Evolutionary conservation across 495 filamentous ascomycete genomes (phyloP).

Genomic region (Talaromyces borbonicus): DNA sequence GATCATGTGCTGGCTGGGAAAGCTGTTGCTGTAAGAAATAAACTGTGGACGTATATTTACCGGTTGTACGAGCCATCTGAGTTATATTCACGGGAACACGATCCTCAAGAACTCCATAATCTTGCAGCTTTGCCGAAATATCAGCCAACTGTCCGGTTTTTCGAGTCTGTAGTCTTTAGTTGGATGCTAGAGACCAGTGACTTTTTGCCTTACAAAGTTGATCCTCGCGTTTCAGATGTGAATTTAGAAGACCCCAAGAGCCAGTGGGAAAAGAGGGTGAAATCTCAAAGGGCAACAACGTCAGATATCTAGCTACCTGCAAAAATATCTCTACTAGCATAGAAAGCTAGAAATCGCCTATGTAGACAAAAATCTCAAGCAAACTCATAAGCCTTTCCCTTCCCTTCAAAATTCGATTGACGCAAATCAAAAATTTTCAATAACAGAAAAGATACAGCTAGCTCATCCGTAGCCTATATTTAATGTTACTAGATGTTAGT

Average conservation of each 20-base stretch:
- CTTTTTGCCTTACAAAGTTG: background rate
- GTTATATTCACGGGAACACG: conserved; percentile 15
- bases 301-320: too few species aligned
- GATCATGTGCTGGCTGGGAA: conserved; percentile 18
- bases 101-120: conserved; percentile 17
- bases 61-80: conserved; percentile 20
- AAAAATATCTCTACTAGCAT: too few species aligned
- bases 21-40: conserved; percentile 15
- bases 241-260: background rate
- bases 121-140: conserved; percentile 6
- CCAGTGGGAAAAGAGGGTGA: background rate
- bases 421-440: too few species aligned
- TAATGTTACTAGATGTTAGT: too few species aligned
- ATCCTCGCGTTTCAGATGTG: background rate
- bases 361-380: too few species aligned
- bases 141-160: background rate
- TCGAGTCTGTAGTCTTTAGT: background rate
- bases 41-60: conserved; percentile 18
- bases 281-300: background rate
- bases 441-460: too few species aligned
- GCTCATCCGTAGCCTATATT: too few species aligned
- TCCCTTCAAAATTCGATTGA: too few species aligned
- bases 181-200: background rate
- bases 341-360: too few species aligned
- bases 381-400: too few species aligned